A percentile compares a stretch with the other conserved stretches of the same genome.
These are phyloP conservation scores for Glycine tomentella DNA, from an alignment of 306 rosid species.

Conservation along the genomic window DNA sequence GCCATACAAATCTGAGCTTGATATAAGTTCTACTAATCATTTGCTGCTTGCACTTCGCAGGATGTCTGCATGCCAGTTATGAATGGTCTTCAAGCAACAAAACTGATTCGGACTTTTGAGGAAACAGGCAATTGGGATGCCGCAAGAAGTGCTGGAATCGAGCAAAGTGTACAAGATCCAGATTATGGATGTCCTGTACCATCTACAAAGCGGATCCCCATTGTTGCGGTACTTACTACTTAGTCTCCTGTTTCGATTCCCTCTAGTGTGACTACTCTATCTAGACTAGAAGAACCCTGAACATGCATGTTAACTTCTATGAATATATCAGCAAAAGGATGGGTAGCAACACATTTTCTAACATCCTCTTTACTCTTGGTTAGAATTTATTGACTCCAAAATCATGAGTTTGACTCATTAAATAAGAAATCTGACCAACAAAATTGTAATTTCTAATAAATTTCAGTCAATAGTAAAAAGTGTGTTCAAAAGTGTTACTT, in stretches of 20 bases:
- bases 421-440: no score
- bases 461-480: no score
- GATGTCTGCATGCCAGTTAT: conserved; percentile 88
- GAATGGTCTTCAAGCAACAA: conserved; percentile 88
- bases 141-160: conserved; percentile 68
- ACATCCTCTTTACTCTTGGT: no score
- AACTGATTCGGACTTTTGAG: conserved; percentile 81
- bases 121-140: conserved; percentile 88
- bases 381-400: no score
- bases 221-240: conserved; percentile 63
- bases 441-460: neutral
- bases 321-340: neutral
- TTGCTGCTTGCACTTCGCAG: conserved; percentile 47
- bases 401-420: no score
- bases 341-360: no score
- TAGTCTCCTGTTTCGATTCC: neutral
- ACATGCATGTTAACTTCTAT: neutral
- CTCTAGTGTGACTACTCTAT: neutral
- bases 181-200: conserved; percentile 36
- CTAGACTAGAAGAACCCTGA: neutral
- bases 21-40: conserved; percentile 25
- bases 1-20: neutral
- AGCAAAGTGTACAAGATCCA: conserved; percentile 38
- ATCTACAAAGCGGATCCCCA: conserved; percentile 62
- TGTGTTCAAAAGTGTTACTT: no score